Percentiles rank a stretch among this genome's conserved stretches.
Conservation (phyloP, 2,329 filamentous ascomycete genomes). For the Chalaropsis thielavioides region DNA sequence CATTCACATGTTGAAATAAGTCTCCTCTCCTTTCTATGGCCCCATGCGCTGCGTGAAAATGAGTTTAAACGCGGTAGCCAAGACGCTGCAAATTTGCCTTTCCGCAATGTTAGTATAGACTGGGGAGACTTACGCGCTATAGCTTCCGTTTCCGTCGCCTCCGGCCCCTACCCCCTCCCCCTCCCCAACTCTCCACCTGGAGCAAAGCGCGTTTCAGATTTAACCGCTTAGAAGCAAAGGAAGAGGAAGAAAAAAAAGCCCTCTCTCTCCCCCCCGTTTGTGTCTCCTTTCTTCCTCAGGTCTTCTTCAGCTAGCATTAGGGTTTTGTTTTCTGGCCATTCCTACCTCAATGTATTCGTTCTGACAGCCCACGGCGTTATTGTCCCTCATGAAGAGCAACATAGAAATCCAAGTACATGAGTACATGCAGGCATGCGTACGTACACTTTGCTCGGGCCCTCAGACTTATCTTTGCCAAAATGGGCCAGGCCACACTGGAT, state of each 20-base stretch:
- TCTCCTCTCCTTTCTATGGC: neutral
- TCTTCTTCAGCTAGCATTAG: neutral
- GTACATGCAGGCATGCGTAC: neutral
- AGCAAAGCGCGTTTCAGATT: constrained; percentile 4
- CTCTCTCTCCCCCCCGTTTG: neutral
- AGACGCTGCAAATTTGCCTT: neutral
- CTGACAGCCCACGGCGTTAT: neutral
- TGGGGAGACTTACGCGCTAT: neutral
- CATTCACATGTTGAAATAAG: neutral
- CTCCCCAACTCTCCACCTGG: neutral
- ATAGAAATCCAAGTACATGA: neutral
- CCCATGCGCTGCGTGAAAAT: neutral
- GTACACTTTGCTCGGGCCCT: neutral
- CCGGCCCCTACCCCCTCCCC: no score
- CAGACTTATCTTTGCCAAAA: neutral
- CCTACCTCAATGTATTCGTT: neutral
- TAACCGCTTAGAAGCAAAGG: neutral
- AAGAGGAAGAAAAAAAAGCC: neutral
- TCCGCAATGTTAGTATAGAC: neutral
- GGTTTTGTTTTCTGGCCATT: neutral
- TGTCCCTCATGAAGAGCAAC: neutral
- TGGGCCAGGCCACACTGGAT: neutral
- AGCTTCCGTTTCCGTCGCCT: neutral
- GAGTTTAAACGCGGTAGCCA: neutral
- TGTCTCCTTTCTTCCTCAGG: neutral